These are phyloP conservation scores for Tetrahymena thermophila DNA, from an alignment of 73 alveolate genomes.

Conservation along the genomic window DNA sequence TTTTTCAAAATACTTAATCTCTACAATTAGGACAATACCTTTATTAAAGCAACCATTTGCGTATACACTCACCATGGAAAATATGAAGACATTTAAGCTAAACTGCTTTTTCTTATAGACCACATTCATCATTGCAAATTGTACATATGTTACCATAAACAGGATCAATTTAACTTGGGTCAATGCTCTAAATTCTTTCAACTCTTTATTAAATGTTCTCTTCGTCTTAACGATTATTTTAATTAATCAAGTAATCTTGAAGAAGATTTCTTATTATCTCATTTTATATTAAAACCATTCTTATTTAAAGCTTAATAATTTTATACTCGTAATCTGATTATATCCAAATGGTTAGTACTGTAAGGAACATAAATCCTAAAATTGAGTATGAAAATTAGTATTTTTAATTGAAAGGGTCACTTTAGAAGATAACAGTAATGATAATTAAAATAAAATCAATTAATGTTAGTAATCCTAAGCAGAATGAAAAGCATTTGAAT, in stretches of 20 bases:
- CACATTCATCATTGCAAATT: background rate
- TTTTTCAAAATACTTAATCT: background rate
- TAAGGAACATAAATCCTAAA: background rate
- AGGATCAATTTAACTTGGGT: background rate
- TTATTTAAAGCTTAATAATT: background rate
- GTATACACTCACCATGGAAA: background rate
- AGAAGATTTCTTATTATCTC: background rate
- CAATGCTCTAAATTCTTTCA: background rate
- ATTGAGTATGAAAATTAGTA: background rate
- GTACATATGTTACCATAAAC: background rate
- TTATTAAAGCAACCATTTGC: background rate
- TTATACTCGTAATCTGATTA: background rate
- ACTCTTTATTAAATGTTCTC: background rate
- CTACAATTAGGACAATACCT: background rate
- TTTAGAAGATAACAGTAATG: background rate
- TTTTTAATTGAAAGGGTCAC: background rate
- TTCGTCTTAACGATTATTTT: background rate
- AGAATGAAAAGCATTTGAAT: background rate
- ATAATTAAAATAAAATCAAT: background rate
- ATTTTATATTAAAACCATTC: background rate
- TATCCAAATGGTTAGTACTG: background rate
- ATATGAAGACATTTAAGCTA: background rate
- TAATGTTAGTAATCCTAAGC: background rate
- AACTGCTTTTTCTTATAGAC: background rate
- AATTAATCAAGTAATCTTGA: background rate